Conservation (phyloP, 495 filamentous ascomycete genomes). For the Aspergillus nanangensis region DNA sequence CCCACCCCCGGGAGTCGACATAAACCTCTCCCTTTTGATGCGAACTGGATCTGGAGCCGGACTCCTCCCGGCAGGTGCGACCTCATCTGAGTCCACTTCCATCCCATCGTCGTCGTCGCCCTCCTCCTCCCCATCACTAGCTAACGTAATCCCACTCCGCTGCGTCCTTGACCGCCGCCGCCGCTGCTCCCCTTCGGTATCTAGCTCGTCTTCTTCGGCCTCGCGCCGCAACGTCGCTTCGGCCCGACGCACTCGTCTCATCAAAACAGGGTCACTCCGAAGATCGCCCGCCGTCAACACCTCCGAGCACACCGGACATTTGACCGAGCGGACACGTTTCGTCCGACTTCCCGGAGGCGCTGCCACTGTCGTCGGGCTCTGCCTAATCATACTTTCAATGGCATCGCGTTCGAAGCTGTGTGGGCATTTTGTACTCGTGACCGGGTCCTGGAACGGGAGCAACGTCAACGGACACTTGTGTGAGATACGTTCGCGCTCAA, state of each 20-base stretch:
- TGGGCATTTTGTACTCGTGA: conserved; percentile 70
- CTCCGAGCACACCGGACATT: conserved; percentile 47
- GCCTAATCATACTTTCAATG: conserved; percentile 59
- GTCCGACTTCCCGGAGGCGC: conserved; percentile 11
- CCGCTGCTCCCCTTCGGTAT: not conserved
- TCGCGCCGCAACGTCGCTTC: conserved; percentile 26
- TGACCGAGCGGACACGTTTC: conserved; percentile 25
- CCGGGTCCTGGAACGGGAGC: conserved; percentile 63
- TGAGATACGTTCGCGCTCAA: conserved; percentile 63
- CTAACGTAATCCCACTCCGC: conserved; percentile 21
- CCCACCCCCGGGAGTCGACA: conserved; percentile 1
- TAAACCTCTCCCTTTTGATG: conserved; percentile 19
- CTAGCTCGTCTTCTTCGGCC: conserved; percentile 29
- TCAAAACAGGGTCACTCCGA: conserved; percentile 35
- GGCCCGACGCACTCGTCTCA: conserved; percentile 37
- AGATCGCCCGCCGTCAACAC: conserved; percentile 37
- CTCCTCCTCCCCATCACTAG: conserved; percentile 21
- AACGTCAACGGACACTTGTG: conserved; percentile 82
- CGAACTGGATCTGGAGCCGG: conserved; percentile 3
- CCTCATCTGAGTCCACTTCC: conserved; percentile 9
- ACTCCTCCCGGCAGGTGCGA: not conserved
- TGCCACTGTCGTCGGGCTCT: conserved; percentile 24
- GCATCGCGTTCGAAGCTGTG: conserved; percentile 78
- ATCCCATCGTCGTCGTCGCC: conserved; percentile 13
- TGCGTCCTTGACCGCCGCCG: conserved; percentile 4